phyloP scores from a whole-genome alignment of 768 basidiomycete genomes.

The Lactarius deliciosus region DNA sequence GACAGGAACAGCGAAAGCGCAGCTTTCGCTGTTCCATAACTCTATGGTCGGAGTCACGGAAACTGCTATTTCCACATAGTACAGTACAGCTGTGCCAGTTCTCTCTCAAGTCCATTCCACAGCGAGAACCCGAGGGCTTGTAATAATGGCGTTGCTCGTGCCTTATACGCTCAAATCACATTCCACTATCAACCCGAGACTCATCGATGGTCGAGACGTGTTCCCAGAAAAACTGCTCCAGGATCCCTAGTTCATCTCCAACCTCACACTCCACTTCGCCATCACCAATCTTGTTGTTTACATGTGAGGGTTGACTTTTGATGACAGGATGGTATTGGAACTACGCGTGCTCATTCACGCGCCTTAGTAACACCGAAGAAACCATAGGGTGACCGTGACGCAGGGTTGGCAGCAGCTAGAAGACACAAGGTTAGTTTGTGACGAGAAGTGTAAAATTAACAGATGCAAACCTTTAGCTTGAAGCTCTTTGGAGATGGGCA shows the following conservation, averaged over 20 bases:
- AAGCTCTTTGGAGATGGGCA: neutral
- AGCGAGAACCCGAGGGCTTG: neutral
- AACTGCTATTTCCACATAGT: neutral
- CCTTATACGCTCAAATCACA: neutral
- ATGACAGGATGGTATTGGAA: neutral
- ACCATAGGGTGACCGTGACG: neutral
- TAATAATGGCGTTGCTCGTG: neutral
- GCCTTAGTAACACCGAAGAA: neutral
- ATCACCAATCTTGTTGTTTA: neutral
- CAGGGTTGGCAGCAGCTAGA: neutral
- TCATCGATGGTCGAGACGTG: neutral
- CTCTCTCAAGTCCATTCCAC: neutral
- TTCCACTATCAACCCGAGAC: neutral
- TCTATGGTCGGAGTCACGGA: neutral
- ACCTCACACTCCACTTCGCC: constrained; percentile 38
- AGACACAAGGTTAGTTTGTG: neutral
- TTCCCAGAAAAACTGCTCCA: neutral
- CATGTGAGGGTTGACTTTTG: neutral
- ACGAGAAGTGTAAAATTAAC: neutral
- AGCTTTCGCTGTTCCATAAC: neutral
- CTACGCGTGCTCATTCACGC: neutral
- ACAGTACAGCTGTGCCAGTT: too few species aligned
- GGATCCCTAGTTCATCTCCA: neutral
- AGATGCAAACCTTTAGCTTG: neutral
- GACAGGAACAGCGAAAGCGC: too few species aligned